Base-by-base conservation (phyloP, 345 rosid species). In the Aethionema arabicum region DNA sequence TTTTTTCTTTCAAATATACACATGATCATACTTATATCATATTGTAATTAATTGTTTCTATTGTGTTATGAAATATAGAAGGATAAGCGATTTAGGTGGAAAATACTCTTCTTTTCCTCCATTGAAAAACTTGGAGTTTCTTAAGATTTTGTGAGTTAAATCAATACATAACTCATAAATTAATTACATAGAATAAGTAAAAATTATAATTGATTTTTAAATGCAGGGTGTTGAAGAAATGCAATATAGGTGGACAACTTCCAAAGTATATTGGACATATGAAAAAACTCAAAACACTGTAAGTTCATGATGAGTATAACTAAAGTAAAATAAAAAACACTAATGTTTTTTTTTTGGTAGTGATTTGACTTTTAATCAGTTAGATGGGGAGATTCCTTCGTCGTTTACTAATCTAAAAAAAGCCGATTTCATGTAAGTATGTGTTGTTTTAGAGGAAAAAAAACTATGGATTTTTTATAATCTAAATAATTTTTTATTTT, bases 61-160 rank as follows among this genome's bases (percentile, higher is more conserved):
- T n/a, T 62, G 56, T 53, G 59, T 15, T 57, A 37, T 57, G 37
- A 55, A 38, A 42, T 16, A 54, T 62, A 91, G 98, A 76, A 85
- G 96, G 80, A 83, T 91, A 42, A 80, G 85, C 54, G 95, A 91
- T 64, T 71, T 91, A 54, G 81, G 76, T 77, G 95, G 88, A 52
- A 60, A 48, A 64, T 52, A 43, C 3, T 80, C 85, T 61, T 36
- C 81, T 41, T 88, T 91, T 70, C 98, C 92, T 3, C 67, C 45
- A 1, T 56, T 91, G 70, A 60, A 35, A 5, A 60, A 73, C n/a
- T 60, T 83, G 84, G 56, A 76, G 13, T 82, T 88, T 43, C 59
- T 91, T 53, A 91, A 80, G 83, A 79, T 85, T 33, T 48, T 91
- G 95, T 91, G 72, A 91, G 96, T 81, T 51, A 39, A 66, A 69